A percentile compares a stretch with the other conserved stretches of the same genome.
phyloP scores from a whole-genome alignment of 768 basidiomycete species.

The Lactarius deliciosus region DNA sequence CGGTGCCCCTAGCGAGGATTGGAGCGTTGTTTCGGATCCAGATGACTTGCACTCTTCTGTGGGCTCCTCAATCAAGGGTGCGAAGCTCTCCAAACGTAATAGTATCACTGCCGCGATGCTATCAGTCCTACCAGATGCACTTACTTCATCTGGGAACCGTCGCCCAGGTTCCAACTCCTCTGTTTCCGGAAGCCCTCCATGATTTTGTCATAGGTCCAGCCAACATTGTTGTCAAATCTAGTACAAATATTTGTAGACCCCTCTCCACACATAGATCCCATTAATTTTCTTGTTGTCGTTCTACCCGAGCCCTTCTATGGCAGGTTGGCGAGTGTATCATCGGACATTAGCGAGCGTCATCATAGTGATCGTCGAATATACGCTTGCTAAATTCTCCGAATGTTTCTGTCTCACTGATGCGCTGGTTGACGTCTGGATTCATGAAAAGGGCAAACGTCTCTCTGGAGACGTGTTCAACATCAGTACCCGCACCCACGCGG shows the following conservation, averaged over 20 bases:
- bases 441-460: conserved; percentile 91
- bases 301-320: neutral
- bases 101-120: conserved; percentile 30
- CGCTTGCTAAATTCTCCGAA: conserved; percentile 91
- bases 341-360: conserved; percentile 33
- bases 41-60: conserved; percentile 61
- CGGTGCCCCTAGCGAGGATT: conserved; percentile 72
- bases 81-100: conserved; percentile 47
- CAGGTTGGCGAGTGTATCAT: conserved; percentile 15
- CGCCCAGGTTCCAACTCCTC: conserved; percentile 25
- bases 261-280: conserved; percentile 9
- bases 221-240: conserved; percentile 1
- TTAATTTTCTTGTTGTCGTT: conserved; percentile 7
- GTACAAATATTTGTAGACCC: neutral
- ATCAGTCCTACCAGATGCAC: conserved; percentile 29
- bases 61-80: conserved; percentile 40
- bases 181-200: conserved; percentile 20
- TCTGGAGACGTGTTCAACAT: conserved; percentile 56
- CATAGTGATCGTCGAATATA: conserved; percentile 66
- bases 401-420: conserved; percentile 65
- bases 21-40: conserved; percentile 83
- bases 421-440: conserved; percentile 83
- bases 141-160: conserved; percentile 26
- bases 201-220: neutral
- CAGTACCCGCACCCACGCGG: conserved; percentile 56